Conservation (phyloP, 1,284 basidiomycete genomes). For the Cutaneotrichosporon daszewskae region DNA sequence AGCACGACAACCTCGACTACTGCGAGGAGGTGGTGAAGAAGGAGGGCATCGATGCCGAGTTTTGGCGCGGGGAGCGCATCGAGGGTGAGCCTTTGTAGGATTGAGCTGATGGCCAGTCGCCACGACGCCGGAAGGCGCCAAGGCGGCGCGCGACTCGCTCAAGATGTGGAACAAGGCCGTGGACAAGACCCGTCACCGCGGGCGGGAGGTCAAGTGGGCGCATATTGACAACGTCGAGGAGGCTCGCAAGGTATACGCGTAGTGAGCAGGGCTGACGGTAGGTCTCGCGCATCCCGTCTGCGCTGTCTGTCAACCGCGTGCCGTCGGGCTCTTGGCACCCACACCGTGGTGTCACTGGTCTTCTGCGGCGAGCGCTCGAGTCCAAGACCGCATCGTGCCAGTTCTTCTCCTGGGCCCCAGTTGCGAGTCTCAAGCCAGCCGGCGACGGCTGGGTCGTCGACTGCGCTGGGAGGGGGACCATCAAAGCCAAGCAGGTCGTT, state of each 20-base stretch:
- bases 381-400: neutral
- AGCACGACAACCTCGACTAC: constrained; percentile 65
- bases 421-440: neutral
- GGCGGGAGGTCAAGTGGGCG: constrained; percentile 1
- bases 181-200: neutral
- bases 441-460: constrained; percentile 8
- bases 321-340: constrained; percentile 14
- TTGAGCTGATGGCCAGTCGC: constrained; percentile 6
- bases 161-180: neutral
- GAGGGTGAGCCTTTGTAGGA: constrained; percentile 23
- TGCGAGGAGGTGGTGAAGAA: constrained; percentile 54
- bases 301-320: constrained; percentile 1
- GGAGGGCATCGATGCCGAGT: constrained; percentile 27
- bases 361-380: constrained; percentile 10
- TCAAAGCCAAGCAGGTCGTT: constrained; percentile 27
- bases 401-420: constrained; percentile 15
- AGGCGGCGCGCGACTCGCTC: neutral
- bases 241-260: neutral
- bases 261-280: neutral
- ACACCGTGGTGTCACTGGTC: constrained; percentile 10
- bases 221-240: neutral
- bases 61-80: constrained; percentile 25
- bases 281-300: constrained; percentile 5
- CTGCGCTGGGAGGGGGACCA: constrained; percentile 17
- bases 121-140: neutral